Conservation (phyloP, 1,284 basidiomycete genomes). For the Tilletia horrida region DNA sequence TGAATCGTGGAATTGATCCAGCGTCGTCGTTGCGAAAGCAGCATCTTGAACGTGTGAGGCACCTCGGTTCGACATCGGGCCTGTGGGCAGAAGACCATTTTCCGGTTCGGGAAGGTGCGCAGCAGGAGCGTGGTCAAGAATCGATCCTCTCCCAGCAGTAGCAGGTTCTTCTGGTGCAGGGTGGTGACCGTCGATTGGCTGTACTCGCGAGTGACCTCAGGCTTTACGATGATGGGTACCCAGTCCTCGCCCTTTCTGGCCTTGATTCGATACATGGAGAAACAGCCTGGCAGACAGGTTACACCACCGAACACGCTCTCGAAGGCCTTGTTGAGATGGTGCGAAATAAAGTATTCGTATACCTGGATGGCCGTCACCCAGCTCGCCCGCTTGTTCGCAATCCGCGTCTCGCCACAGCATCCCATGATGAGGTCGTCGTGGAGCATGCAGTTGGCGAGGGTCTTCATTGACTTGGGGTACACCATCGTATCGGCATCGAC, state of each 20-base stretch:
- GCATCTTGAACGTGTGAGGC: conserved; percentile 86
- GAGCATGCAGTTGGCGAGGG: conserved; percentile 74
- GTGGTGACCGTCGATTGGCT: conserved; percentile 89
- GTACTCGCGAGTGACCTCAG: conserved; percentile 95
- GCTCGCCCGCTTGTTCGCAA: conserved; percentile 87
- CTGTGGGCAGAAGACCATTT: conserved; percentile 99
- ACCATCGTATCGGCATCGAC: conserved; percentile 84
- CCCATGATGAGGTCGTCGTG: conserved; percentile 99
- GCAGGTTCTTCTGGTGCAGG: conserved; percentile 94
- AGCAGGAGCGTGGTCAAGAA: conserved; percentile 71
- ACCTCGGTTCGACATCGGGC: conserved; percentile 92
- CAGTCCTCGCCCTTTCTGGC: conserved; percentile 93
- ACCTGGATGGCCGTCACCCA: conserved; percentile 99
- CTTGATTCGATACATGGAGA: conserved; percentile 99
- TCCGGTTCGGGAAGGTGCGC: conserved; percentile 86
- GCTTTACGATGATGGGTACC: conserved; percentile 95
- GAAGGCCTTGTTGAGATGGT: conserved; percentile 96
- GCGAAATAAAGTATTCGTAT: conserved; percentile 98
- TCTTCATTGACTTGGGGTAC: conserved; percentile 45
- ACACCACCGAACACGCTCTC: conserved; percentile 99
- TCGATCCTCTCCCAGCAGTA: conserved; percentile 95
- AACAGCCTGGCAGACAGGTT: conserved; percentile 96
- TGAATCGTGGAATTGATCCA: conserved; percentile 99
- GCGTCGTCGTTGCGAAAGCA: conserved; percentile 91
- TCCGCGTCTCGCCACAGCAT: conserved; percentile 94